Conservation (phyloP, 148 eudicot genomes). For the Rhododendron molle region DNA sequence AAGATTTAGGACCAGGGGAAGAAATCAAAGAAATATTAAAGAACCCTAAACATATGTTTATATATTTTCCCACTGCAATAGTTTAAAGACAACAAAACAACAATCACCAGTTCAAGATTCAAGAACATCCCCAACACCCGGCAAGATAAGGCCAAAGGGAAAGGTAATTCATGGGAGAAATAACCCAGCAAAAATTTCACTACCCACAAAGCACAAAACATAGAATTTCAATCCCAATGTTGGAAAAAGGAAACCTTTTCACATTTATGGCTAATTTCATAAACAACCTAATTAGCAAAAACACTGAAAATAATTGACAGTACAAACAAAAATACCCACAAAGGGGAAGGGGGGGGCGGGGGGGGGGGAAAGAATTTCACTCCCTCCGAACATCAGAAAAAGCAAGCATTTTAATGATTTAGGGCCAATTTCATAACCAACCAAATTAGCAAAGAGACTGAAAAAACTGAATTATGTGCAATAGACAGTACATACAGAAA, state of each 20-base stretch:
- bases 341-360: too few relatives aligned
- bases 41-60: neutral
- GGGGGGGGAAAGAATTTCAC: neutral
- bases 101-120: neutral
- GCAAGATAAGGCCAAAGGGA: conserved; percentile 3
- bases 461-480: neutral
- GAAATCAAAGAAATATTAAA: neutral
- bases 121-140: neutral
- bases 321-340: neutral
- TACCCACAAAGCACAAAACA: neutral
- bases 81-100: neutral
- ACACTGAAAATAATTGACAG: neutral
- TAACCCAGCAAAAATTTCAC: neutral
- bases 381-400: neutral
- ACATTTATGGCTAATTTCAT: neutral
- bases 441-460: neutral
- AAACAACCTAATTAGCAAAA: neutral
- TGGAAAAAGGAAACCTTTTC: neutral
- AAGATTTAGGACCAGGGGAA: neutral
- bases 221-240: neutral
- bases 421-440: neutral
- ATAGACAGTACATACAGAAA: neutral
- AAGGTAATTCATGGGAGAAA: neutral
- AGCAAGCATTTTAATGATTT: neutral
- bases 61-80: neutral